Evolutionary conservation across 2,329 filamentous ascomycete species (phyloP), one percentile per base, ranked within the genome.

Genomic region (Fusarium begoniae): DNA sequence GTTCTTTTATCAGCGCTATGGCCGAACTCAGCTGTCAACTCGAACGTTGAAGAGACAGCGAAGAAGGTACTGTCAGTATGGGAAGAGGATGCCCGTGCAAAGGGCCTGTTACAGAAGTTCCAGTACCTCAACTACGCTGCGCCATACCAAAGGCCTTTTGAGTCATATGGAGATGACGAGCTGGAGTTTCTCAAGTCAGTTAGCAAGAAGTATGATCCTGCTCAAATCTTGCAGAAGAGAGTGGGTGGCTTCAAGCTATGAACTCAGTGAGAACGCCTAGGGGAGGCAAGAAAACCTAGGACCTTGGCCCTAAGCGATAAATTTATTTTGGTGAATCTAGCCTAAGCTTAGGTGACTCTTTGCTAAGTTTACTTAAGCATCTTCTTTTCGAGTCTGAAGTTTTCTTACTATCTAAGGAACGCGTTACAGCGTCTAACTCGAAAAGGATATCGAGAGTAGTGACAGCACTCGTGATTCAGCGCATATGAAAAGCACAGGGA

Each of bases 81-180:
- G 59, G 30, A 58, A 44, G 5, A 37, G 1, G 10, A 57, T 13
- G 50, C 59, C 38, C 32, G 24, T 4, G 22, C 24, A 6, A 45
- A 24, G 17, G 50, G 51, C 0, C 17, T 58, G 10, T 13, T 68
- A 3, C 26, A 66, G 37, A 26, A n/a, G 22, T 66, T 66, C 8
- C 53, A 45, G 22, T 70, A 70, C 43, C 56, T 64, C 43, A 70
- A 64, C 13, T 70, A 69, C 5, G 67, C 64, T 9, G 24, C 38
- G 0, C 41, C 58, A 1, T 44, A 63, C 6, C 53, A 70, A 48
- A 35, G 45, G 8, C 41, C 56, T 0, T 37, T 63, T 9, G n/a
- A 37, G 10, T 45, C 57, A 1, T 64, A 63, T 5, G 48, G 48
- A 5, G 18, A 14, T 8, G 43, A 40, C 2, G 32, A 47, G 12